Conservation (phyloP, 1,139 yeast genomes). For the Kodamaea plutei region DNA sequence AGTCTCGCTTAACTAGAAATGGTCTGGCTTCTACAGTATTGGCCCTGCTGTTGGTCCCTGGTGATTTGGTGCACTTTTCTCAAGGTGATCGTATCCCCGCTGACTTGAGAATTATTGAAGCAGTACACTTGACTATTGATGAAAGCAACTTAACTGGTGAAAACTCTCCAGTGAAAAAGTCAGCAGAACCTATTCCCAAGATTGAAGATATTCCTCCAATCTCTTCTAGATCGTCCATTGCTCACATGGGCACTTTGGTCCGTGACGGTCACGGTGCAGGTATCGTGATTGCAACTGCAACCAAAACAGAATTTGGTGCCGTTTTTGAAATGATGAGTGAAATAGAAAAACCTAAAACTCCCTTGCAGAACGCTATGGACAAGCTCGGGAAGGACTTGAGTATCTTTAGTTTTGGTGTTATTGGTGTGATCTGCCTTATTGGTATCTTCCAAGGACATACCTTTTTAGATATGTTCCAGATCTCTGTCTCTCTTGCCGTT, state of each 20-base stretch:
- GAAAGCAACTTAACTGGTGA: slow-evolving; percentile 95
- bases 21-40: slow-evolving; percentile 72
- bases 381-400: slow-evolving; percentile 87
- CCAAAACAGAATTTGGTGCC: slow-evolving; percentile 84
- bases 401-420: slow-evolving; percentile 72
- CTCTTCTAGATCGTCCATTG: slow-evolving; percentile 69
- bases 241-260: slow-evolving; percentile 93
- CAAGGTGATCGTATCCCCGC: slow-evolving; percentile 97
- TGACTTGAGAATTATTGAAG: slow-evolving; percentile 73
- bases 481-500: slow-evolving; percentile 91
- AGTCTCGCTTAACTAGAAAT: slow-evolving; percentile 82
- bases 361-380: slow-evolving; percentile 92
- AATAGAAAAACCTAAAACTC: slow-evolving; percentile 94
- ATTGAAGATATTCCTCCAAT: slow-evolving; percentile 39
- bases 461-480: slow-evolving; percentile 96
- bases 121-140: slow-evolving; percentile 77
- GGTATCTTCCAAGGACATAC: slow-evolving; percentile 88
- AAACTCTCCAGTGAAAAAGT: slow-evolving; percentile 75
- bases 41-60: slow-evolving; percentile 88
- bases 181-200: slow-evolving; percentile 29
- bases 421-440: slow-evolving; percentile 79
- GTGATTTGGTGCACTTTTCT: slow-evolving; percentile 81
- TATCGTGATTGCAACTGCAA: slow-evolving; percentile 86
- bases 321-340: slow-evolving; percentile 88
- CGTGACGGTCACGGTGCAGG: slow-evolving; percentile 94